Percentiles rank a stretch among this genome's conserved stretches.
Evolutionary conservation across 768 basidiomycete species (phyloP).

Genomic region (Cyathus striatus): DNA sequence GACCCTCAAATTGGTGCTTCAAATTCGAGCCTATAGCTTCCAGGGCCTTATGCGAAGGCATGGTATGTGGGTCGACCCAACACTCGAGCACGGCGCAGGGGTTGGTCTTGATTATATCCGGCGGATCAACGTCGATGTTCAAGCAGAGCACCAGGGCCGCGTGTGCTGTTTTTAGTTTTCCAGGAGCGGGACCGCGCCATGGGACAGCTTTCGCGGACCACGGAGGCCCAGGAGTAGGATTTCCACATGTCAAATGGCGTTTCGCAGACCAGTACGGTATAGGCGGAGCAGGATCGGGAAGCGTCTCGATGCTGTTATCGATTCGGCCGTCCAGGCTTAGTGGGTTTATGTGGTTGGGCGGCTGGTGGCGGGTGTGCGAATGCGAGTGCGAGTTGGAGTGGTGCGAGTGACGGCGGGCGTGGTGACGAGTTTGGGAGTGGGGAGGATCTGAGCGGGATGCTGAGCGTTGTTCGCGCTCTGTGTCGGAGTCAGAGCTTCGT

Average conservation of each 20-base stretch:
- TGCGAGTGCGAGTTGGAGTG: constrained; percentile 39
- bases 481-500: constrained; percentile 44
- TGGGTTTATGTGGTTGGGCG: no score
- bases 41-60: constrained; percentile 90
- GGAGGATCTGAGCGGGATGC: not conserved
- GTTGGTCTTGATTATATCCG: constrained; percentile 94
- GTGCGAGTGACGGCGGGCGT: constrained; percentile 25
- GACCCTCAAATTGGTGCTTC: constrained; percentile 92
- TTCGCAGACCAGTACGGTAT: constrained; percentile 85
- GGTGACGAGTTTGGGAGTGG: not conserved
- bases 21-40: constrained; percentile 92
- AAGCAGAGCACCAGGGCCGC: constrained; percentile 89
- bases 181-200: constrained; percentile 78
- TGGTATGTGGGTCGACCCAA: constrained; percentile 94
- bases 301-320: constrained; percentile 41
- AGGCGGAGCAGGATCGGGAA: constrained; percentile 48
- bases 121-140: constrained; percentile 97
- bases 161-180: constrained; percentile 87
- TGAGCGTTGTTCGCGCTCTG: constrained; percentile 16
- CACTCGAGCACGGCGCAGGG: constrained; percentile 94
- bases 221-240: constrained; percentile 67
- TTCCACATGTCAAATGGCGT: constrained; percentile 87
- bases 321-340: constrained; percentile 29
- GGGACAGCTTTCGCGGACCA: constrained; percentile 62
- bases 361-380: constrained; percentile 41